Percentiles rank a stretch among this genome's conserved stretches.
phyloP scores from a whole-genome alignment of 768 basidiomycete genomes.

The Boletus reticuloceps region DNA sequence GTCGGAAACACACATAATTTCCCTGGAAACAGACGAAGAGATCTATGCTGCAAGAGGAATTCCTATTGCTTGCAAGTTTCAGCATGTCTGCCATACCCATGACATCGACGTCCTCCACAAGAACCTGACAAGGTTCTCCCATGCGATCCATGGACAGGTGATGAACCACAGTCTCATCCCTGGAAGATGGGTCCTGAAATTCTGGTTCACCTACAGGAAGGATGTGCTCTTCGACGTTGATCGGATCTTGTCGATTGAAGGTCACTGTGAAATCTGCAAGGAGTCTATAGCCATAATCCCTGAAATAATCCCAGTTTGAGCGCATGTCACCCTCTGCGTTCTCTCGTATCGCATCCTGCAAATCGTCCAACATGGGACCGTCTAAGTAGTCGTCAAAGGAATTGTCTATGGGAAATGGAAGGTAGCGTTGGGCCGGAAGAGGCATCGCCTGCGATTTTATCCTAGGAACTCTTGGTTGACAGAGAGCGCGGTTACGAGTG shows the following conservation, averaged over 20 bases:
- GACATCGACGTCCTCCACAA: neutral
- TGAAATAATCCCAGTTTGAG: slow-evolving; percentile 6
- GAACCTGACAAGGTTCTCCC: neutral
- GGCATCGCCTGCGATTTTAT: too few species aligned
- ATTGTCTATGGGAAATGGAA: too few species aligned
- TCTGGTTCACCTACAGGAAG: neutral
- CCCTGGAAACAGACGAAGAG: neutral
- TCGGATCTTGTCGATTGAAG: slow-evolving; percentile 1
- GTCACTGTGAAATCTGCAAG: neutral
- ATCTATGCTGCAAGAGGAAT: neutral
- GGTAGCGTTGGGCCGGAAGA: too few species aligned
- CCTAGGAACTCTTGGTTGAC: too few species aligned
- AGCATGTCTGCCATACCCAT: slow-evolving; percentile 6
- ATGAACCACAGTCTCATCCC: neutral
- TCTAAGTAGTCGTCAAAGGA: too few species aligned
- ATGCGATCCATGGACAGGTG: neutral
- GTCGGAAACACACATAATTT: neutral
- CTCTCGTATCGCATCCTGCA: too few species aligned
- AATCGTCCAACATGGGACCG: too few species aligned
- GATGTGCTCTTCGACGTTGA: neutral
- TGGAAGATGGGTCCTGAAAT: neutral
- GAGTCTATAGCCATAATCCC: slow-evolving; percentile 3
- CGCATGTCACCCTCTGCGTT: neutral
- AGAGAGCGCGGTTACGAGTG: too few species aligned
- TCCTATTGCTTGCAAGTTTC: neutral